Conservation (phyloP, 2,329 filamentous ascomycete genomes). For the Alternaria sp. region DNA sequence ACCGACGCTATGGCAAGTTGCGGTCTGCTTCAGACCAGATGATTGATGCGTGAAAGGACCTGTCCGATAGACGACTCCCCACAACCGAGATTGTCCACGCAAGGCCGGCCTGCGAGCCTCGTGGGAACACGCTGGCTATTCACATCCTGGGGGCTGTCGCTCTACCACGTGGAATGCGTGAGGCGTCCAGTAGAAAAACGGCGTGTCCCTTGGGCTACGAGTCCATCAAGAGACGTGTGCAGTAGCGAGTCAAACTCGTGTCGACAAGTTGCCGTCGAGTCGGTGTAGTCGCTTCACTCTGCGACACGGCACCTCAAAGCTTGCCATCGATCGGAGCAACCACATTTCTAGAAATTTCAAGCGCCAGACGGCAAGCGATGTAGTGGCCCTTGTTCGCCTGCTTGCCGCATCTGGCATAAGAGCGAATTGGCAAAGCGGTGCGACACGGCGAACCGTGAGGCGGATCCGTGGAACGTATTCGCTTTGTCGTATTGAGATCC, state of each 20-base stretch:
- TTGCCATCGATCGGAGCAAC: slow-evolving; percentile 15
- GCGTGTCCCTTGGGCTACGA: slow-evolving; percentile 6
- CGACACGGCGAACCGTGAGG: slow-evolving; percentile 14
- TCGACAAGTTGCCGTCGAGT: slow-evolving; percentile 30
- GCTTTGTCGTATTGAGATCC: slow-evolving; percentile 8
- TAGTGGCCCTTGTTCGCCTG: slow-evolving; percentile 8
- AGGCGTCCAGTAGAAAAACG: slow-evolving; percentile 18
- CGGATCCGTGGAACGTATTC: slow-evolving; percentile 1
- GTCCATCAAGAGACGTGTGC: slow-evolving; percentile 3
- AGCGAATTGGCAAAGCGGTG: slow-evolving; percentile 9
- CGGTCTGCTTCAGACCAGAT: slow-evolving; percentile 30
- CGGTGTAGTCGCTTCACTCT: slow-evolving; percentile 33
- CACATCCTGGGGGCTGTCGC: slow-evolving; percentile 15
- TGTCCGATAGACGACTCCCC: slow-evolving; percentile 25
- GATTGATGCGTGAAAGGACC: slow-evolving; percentile 12
- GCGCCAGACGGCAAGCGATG: slow-evolving; percentile 8
- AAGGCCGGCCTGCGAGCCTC: slow-evolving; percentile 18
- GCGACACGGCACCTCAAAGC: slow-evolving; percentile 20
- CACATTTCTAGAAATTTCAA: slow-evolving; percentile 7
- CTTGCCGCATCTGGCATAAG: slow-evolving; percentile 11
- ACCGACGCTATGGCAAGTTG: slow-evolving; percentile 33
- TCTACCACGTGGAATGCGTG: slow-evolving; percentile 31
- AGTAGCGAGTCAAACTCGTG: slow-evolving; percentile 22
- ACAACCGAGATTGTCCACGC: slow-evolving; percentile 25
- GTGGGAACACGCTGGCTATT: slow-evolving; percentile 21